phyloP scores from a whole-genome alignment of 306 rosid genomes.

The Hippophae rhamnoides region DNA sequence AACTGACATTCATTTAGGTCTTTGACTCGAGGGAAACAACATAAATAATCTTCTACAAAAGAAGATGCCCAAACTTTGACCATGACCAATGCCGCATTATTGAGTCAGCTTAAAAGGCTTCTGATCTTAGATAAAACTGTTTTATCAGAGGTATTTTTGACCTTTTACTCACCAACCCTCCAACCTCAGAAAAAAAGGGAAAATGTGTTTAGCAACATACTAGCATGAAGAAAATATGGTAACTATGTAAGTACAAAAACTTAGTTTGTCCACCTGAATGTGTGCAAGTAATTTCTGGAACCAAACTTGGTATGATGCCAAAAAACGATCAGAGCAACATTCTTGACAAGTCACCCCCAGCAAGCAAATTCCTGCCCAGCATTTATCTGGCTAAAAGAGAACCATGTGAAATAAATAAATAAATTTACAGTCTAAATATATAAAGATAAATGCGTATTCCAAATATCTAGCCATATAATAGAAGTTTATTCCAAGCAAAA shows the following conservation, averaged over 20 bases:
- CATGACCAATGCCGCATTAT: no score
- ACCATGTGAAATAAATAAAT: conserved; percentile 13
- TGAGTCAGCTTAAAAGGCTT: no score
- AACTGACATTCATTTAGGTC: no score
- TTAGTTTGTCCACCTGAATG: conserved; percentile 48
- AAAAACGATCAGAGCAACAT: conserved; percentile 61
- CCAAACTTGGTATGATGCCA: conserved; percentile 59
- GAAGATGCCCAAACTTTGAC: no score
- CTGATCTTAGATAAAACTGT: no score
- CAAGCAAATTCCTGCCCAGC: conserved; percentile 80
- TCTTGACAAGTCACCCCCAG: conserved; percentile 75
- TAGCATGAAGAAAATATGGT: no score
- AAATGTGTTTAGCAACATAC: no score
- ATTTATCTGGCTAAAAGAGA: conserved; percentile 71
- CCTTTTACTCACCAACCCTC: no score
- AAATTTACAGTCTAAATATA: neutral
- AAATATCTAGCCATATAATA: neutral
- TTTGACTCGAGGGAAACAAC: no score
- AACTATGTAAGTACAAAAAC: neutral
- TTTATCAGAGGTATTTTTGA: no score
- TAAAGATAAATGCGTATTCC: conserved; percentile 4
- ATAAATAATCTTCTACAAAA: no score
- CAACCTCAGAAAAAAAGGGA: no score
- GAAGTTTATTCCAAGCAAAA: neutral
- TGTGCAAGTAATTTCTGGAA: conserved; percentile 45